Base-by-base conservation (phyloP, 495 filamentous ascomycete genomes). In the Aspergillus ellipticus region DNA sequence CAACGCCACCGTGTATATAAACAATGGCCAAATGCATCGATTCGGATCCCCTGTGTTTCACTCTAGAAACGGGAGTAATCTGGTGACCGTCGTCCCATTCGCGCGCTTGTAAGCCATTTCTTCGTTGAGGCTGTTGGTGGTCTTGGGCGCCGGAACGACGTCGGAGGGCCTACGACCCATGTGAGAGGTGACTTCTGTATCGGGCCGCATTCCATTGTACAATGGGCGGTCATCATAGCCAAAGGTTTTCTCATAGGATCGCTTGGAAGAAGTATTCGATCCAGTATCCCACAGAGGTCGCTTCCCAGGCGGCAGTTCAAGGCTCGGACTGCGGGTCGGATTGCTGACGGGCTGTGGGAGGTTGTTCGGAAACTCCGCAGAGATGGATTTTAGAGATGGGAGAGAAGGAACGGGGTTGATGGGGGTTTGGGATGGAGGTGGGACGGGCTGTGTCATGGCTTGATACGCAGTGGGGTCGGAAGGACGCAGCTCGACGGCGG, bases 61-160 rank as follows among this genome's bases (percentile, higher is more conserved):
- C 52, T 55, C 54, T 20, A 53, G 53, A 0, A 54, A 49, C 2
- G 68, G 70, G n/a, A 64, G 62, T 3, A 61, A 58, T 42, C 71
- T 72, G 47, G 65, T 69, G 37, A 66, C 69, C 62, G 70, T 70
- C 20, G 63, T 57, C 2, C 74, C 74, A 19, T 76, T 74, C 35
- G 79, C 79, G 50, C 79, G 74, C 62, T 78, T 80, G 60, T 82
- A 82, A 21, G 66, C 64, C 77, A 82, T 76, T 39, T 69, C 63
- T 39, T 71, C 69, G 7, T 28, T 28, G 24, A 3, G 24, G 9
- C 68, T 53, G 29, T 74, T 71, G 26, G 64, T 61, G 51, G 76
- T 69, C 19, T 66, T 57, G 7, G 66, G 64, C 15, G 57, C 59
- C 15, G 68, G 64, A 17, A 62, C 62, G 21, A 66, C 70, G 6